Conservation (phyloP, 495 filamentous ascomycete genomes). For the Parathielavia appendiculata region DNA sequence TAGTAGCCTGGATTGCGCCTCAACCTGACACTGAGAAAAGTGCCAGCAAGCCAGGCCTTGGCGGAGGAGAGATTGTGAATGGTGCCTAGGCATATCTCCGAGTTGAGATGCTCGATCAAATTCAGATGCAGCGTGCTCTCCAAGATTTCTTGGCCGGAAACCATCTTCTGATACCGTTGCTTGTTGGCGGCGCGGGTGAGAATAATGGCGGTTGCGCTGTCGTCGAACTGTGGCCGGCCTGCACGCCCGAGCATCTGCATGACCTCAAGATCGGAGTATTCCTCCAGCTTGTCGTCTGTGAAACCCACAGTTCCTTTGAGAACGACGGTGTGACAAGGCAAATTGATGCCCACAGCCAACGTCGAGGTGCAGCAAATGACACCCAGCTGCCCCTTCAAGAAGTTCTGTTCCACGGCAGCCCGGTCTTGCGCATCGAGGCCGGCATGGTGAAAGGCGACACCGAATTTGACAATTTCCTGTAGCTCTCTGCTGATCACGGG, state of each 20-base stretch:
- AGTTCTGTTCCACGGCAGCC: conserved; percentile 63
- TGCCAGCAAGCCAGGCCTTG: conserved; percentile 76
- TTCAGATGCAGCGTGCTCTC: conserved; percentile 88
- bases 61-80: conserved; percentile 67
- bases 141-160: conserved; percentile 73
- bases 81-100: conserved; percentile 82
- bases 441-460: conserved; percentile 92
- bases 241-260: conserved; percentile 99
- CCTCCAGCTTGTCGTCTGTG: conserved; percentile 55
- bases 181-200: conserved; percentile 69
- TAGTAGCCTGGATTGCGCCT: conserved; percentile 77
- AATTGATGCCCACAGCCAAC: conserved; percentile 85
- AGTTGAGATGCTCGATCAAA: conserved; percentile 89
- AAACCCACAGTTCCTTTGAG: conserved; percentile 85
- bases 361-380: conserved; percentile 97
- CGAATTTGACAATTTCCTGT: conserved; percentile 56
- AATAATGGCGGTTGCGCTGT: conserved; percentile 78
- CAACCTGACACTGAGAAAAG: conserved; percentile 82
- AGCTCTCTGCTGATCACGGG: conserved; percentile 58
- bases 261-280: conserved; percentile 88
- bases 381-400: conserved; percentile 67
- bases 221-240: conserved; percentile 88
- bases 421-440: conserved; percentile 73
- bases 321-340: conserved; percentile 88
- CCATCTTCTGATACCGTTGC: conserved; percentile 71